Evolutionary conservation across 805 yeast species (phyloP), one percentile per base, ranked within the genome.

Genomic region (Candida maltosa): DNA sequence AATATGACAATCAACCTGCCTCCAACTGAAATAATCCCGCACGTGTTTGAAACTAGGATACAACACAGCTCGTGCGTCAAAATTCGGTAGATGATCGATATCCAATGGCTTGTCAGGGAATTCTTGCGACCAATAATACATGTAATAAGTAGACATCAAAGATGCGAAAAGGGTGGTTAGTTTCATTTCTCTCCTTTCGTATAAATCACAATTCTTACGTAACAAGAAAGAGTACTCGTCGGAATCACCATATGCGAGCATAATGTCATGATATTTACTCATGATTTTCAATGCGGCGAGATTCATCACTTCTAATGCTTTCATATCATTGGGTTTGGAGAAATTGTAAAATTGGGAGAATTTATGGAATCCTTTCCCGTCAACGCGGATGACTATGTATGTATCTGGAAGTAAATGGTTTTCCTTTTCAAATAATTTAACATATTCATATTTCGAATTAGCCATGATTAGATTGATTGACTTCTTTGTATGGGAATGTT

Each of bases 1-100:
- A 37, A 93, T 93, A 61, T 93, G 98, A 34, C 93, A 93, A 54
- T 93, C 98, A 1, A 83, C 97, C 54, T 87, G 97, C 46, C 98
- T 73, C 98, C 98, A 93, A 38, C 84, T 66, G 44, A 93, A 74
- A 54, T 93, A 93, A 56, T 91, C 97, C 37, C 86, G 69, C 2
- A 91, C 66, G 1, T 67, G 61, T 4, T 62, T 49, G 12, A 65
- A 44, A 36, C 71, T 76, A 0, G 98, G 98, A 47, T 93, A 93
- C 1, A 78, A 60, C 6, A 93, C 93, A 2, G 94, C 94, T 31
- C 98, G 65, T 0, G 94, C 88, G 58, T 93, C 98, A 56, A 93
- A 93, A 11, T 84, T 79, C 0, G 98, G 97, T 23, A 91, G 54
- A 39, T 80, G 70, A 10, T 66, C 73, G 1, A 65, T 36, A 12